phyloP scores from a whole-genome alignment of 805 yeast species.

The Candida maesae region DNA sequence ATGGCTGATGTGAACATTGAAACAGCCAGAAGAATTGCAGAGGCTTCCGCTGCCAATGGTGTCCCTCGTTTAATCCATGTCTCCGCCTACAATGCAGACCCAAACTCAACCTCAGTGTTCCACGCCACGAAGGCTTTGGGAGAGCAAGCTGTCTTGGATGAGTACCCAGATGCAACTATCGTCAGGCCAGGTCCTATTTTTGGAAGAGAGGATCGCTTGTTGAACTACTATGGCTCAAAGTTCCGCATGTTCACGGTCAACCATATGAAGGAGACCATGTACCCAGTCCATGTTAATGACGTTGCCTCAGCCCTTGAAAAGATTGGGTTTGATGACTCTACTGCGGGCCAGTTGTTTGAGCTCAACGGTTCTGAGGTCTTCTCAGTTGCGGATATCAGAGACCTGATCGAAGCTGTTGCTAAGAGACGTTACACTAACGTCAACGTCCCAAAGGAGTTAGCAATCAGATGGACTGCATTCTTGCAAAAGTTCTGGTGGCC shows the following conservation, averaged over 20 bases:
- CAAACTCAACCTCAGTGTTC: conserved; percentile 62
- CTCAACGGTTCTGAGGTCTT: conserved; percentile 68
- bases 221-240: conserved; percentile 55
- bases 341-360: conserved; percentile 73
- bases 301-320: conserved; percentile 76
- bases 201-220: conserved; percentile 69
- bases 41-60: conserved; percentile 62
- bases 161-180: conserved; percentile 71
- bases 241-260: conserved; percentile 64
- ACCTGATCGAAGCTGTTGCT: conserved; percentile 63
- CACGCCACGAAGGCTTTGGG: conserved; percentile 78
- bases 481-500: conserved; percentile 42
- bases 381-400: conserved; percentile 59
- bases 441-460: conserved; percentile 37
- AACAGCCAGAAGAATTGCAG: conserved; percentile 71
- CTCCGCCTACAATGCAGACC: conserved; percentile 72
- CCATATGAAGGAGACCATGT: conserved; percentile 54
- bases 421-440: conserved; percentile 35
- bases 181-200: conserved; percentile 82
- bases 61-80: conserved; percentile 77
- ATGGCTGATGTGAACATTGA: conserved; percentile 84
- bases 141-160: conserved; percentile 65
- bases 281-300: conserved; percentile 74
- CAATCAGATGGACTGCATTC: conserved; percentile 32
- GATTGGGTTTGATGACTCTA: conserved; percentile 78